These are phyloP conservation scores for Nepenthes mirabilis DNA, from an alignment of 148 eudicot genomes.

Conservation along the genomic window DNA sequence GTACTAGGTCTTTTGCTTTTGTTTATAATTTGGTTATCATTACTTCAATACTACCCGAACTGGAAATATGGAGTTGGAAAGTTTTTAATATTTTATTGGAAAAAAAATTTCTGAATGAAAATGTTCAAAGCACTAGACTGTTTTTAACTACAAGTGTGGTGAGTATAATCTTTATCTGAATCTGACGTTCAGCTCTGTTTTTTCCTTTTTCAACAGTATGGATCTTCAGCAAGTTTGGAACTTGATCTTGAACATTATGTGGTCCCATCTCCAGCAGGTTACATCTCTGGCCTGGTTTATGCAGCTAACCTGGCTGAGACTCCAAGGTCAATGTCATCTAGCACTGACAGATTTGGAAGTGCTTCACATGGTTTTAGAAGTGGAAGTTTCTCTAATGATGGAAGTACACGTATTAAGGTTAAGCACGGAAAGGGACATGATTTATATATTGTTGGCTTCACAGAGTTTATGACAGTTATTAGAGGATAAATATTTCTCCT, in stretches of 20 bases:
- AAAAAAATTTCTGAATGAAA: neutral
- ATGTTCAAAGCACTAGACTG: neutral
- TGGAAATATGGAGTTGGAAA: too few species aligned
- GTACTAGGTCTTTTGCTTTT: too few species aligned
- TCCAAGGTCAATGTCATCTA: constrained; percentile 58
- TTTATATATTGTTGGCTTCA: neutral
- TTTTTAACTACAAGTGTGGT: neutral
- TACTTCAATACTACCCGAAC: too few species aligned
- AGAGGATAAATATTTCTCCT: too few species aligned
- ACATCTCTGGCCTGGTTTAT: constrained; percentile 44
- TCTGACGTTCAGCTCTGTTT: neutral
- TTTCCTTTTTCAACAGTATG: constrained; percentile 26
- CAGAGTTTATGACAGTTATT: too few species aligned
- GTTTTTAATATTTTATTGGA: too few species aligned
- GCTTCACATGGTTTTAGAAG: constrained; percentile 24
- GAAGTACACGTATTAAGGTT: constrained; percentile 36
- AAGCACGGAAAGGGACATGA: constrained; percentile 4
- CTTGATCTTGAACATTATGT: constrained; percentile 93
- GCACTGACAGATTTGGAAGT: constrained; percentile 18
- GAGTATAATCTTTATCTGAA: neutral
- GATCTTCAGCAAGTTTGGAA: constrained; percentile 64
- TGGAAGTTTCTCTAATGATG: constrained; percentile 25
- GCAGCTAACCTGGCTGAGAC: constrained; percentile 90
- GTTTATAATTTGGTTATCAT: too few species aligned
- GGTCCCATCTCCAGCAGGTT: constrained; percentile 64